Conservation (phyloP, 148 eudicot species). For the Pharnaceum exiguum region DNA sequence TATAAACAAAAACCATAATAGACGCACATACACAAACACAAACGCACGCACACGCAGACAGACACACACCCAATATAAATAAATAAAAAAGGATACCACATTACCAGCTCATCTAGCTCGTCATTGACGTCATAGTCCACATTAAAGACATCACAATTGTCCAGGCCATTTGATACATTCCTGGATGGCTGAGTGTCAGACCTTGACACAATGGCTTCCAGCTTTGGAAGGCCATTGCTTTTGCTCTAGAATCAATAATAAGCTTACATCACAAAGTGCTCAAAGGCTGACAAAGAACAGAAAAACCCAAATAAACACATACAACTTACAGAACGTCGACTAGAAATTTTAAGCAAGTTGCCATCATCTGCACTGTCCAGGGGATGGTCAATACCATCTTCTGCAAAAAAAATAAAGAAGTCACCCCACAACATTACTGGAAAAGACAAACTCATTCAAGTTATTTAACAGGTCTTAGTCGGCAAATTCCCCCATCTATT, state of each 20-base stretch:
- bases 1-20: too few species aligned
- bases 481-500: neutral
- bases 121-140: slow-evolving; percentile 56
- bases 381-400: slow-evolving; percentile 29
- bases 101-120: slow-evolving; percentile 90
- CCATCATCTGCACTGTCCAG: slow-evolving; percentile 24
- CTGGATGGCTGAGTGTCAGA: slow-evolving; percentile 22
- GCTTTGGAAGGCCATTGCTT: slow-evolving; percentile 49
- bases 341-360: slow-evolving; percentile 26
- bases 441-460: slow-evolving; percentile 2
- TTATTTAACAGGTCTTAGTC: neutral
- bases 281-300: slow-evolving; percentile 12
- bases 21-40: too few species aligned
- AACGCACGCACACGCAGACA: too few species aligned
- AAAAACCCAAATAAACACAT: slow-evolving; percentile 40
- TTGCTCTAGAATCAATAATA: slow-evolving; percentile 48
- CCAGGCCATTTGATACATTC: slow-evolving; percentile 23
- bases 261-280: slow-evolving; percentile 28
- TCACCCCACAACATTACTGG: neutral
- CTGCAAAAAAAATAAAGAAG: slow-evolving; percentile 50
- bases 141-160: slow-evolving; percentile 28
- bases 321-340: slow-evolving; percentile 80
- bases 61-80: too few species aligned
- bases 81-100: neutral
- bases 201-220: slow-evolving; percentile 34